Percentiles rank a stretch among this genome's conserved stretches.
These are phyloP conservation scores for Escovopsis sp. DNA, from an alignment of 2,329 filamentous ascomycete species.

Conservation along the genomic window DNA sequence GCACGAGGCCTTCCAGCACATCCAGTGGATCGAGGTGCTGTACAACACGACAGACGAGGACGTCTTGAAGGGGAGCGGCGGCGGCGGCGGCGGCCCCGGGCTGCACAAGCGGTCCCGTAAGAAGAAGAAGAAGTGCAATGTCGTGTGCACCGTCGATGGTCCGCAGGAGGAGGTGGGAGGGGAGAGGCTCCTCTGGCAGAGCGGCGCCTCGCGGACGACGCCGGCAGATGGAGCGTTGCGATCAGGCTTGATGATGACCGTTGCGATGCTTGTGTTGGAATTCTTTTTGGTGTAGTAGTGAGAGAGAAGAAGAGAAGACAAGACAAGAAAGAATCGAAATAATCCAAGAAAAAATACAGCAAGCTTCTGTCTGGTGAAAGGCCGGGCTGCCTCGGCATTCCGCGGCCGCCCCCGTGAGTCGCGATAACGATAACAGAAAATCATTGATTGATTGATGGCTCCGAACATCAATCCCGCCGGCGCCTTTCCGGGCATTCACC, in stretches of 20 bases:
- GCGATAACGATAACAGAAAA: too few relatives aligned
- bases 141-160: slow-evolving; percentile 21
- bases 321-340: too few relatives aligned
- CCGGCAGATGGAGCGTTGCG: neutral
- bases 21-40: slow-evolving; percentile 49
- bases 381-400: too few relatives aligned
- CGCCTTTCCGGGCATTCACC: too few relatives aligned
- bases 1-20: slow-evolving; percentile 37
- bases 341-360: too few relatives aligned
- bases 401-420: too few relatives aligned
- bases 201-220: slow-evolving; percentile 7
- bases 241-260: slow-evolving; percentile 1
- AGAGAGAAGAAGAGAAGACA: too few relatives aligned
- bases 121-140: slow-evolving; percentile 9
- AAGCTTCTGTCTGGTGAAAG: too few relatives aligned
- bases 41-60: slow-evolving; percentile 29
- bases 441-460: too few relatives aligned
- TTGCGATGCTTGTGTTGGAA: neutral
- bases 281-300: neutral
- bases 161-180: slow-evolving; percentile 14
- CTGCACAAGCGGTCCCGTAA: slow-evolving; percentile 11
- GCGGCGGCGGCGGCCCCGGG: neutral
- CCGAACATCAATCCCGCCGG: too few relatives aligned
- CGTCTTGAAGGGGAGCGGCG: neutral
- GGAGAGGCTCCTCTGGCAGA: slow-evolving; percentile 12